Evolutionary conservation across 345 rosid species (phyloP).

Genomic region (Sonneratia alba): DNA sequence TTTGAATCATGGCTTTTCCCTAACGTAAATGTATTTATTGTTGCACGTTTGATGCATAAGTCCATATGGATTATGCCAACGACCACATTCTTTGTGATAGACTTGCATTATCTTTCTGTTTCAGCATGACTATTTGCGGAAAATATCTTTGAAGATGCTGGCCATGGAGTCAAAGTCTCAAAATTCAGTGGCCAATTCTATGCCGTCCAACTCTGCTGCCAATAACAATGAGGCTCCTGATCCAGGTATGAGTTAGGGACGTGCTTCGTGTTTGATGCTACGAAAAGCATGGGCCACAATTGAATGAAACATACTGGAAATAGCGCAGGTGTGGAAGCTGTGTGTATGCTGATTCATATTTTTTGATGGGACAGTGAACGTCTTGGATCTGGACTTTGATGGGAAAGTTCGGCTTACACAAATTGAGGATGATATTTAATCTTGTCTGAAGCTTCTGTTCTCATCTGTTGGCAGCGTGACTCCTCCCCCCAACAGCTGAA

Average conservation of each 20-base stretch:
- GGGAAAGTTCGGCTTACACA: slow-evolving; percentile 2
- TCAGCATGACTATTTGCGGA: slow-evolving; percentile 70
- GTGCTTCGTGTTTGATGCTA: not conserved
- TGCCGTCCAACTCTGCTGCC: not conserved
- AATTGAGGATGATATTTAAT: too few relatives aligned
- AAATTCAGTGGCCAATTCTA: not conserved
- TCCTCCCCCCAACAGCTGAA: slow-evolving; percentile 55
- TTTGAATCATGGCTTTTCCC: not conserved
- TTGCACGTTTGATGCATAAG: not conserved
- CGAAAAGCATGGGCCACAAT: slow-evolving; percentile 39
- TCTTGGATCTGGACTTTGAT: not conserved
- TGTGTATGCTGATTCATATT: not conserved
- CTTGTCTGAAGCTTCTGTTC: too few relatives aligned
- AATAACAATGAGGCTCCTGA: not conserved
- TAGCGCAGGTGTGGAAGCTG: slow-evolving; percentile 35
- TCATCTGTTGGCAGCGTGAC: slow-evolving; percentile 30
- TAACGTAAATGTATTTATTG: not conserved
- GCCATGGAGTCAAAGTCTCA: slow-evolving; percentile 37
- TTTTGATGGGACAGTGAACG: too few relatives aligned
- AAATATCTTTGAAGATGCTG: slow-evolving; percentile 76
- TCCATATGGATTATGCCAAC: not conserved
- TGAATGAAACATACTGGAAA: slow-evolving; percentile 59
- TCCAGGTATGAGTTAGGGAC: not conserved
- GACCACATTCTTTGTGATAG: not conserved
- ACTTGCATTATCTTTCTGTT: slow-evolving; percentile 7